These are phyloP conservation scores for Samsoniella hepiali DNA, from an alignment of 2,329 filamentous ascomycete species.

Conservation along the genomic window DNA sequence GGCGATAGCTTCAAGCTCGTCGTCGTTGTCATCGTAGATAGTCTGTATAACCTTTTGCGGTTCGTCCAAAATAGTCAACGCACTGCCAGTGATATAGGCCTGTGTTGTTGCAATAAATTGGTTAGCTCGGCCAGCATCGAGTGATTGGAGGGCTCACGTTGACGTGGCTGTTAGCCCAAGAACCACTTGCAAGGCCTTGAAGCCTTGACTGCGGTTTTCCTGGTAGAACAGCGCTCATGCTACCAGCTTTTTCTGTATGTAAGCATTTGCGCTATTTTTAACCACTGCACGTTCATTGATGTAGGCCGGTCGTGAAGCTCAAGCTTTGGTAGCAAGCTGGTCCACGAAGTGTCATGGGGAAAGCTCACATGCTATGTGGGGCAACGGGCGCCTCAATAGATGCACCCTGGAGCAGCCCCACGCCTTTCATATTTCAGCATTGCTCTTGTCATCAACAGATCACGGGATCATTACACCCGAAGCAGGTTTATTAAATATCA, in stretches of 20 bases:
- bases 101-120: conserved; percentile 33
- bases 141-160: conserved; percentile 52
- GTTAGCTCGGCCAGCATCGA: conserved; percentile 19
- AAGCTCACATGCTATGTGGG: conserved; percentile 16
- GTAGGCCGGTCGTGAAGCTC: background rate
- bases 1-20: conserved; percentile 66
- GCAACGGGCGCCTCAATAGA: background rate
- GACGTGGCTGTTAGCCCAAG: conserved; percentile 69
- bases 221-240: conserved; percentile 76
- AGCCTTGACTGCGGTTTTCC: conserved; percentile 75
- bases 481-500: background rate
- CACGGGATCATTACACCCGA: background rate
- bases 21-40: conserved; percentile 78
- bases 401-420: background rate
- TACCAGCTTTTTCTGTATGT: conserved; percentile 33
- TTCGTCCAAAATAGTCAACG: conserved; percentile 76
- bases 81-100: conserved; percentile 87
- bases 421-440: background rate
- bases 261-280: conserved; percentile 11
- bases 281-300: background rate
- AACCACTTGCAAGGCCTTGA: conserved; percentile 70
- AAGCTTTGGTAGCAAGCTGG: background rate
- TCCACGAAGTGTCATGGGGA: background rate
- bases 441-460: background rate
- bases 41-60: conserved; percentile 79